Evolutionary conservation across 208 protist genomes (phyloP).

Genomic region (Hexamita inflata): DNA sequence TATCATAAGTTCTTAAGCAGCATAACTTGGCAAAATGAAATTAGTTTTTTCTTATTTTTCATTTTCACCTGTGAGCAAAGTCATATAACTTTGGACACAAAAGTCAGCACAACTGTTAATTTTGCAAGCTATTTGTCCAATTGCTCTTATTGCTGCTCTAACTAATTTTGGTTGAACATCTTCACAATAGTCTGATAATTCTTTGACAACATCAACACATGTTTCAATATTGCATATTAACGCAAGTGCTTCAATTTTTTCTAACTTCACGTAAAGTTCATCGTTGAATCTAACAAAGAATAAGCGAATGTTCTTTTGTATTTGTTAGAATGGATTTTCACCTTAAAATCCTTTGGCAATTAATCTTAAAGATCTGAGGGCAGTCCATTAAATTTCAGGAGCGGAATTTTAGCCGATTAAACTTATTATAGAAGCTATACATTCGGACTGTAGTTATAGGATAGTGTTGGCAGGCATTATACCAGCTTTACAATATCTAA

Average conservation of each 20-base stretch:
- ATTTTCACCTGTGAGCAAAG: background rate
- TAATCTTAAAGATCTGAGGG: conserved; percentile 17
- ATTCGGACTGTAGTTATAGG: background rate
- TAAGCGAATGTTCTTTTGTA: background rate
- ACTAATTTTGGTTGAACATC: conserved; percentile 3
- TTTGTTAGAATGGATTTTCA: background rate
- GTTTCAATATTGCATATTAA: background rate
- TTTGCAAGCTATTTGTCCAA: background rate
- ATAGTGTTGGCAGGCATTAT: background rate
- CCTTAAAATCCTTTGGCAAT: background rate
- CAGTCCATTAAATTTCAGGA: conserved; percentile 37
- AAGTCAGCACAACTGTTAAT: background rate
- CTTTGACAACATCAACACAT: background rate
- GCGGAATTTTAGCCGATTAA: conserved; percentile 50
- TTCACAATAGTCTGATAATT: background rate
- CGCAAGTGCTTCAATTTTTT: conserved; percentile 39
- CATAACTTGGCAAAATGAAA: background rate
- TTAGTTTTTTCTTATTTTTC: background rate
- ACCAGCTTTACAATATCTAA: background rate
- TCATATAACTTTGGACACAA: background rate
- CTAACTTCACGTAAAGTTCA: conserved; percentile 41
- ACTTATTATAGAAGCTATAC: background rate
- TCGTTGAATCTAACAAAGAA: conserved; percentile 44
- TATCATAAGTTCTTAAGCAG: conserved; percentile 28
- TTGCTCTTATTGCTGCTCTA: background rate